Evolutionary conservation across 768 basidiomycete genomes (phyloP).

Genomic region (Mycena metata): DNA sequence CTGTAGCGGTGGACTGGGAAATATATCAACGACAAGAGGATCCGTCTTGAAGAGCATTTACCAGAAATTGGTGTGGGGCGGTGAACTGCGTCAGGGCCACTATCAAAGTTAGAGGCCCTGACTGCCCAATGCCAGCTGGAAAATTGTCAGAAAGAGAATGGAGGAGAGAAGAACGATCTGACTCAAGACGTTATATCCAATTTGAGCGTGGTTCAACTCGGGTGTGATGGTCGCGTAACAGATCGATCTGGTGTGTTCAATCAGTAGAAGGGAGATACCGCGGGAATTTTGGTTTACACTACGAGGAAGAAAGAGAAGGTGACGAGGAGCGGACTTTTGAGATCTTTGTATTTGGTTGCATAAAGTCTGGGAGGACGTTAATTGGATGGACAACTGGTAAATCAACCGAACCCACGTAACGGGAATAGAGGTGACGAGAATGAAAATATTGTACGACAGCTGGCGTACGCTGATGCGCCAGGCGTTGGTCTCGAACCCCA

Average conservation of each 20-base stretch:
- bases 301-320: constrained; percentile 39
- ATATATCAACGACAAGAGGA: background rate
- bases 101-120: constrained; percentile 39
- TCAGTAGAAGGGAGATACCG: background rate
- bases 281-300: constrained; percentile 8
- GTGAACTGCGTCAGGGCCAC: constrained; percentile 39
- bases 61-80: constrained; percentile 37
- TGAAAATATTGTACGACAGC: constrained; percentile 33
- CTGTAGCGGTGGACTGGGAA: constrained; percentile 38
- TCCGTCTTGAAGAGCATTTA: background rate
- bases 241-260: constrained; percentile 24
- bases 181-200: constrained; percentile 36
- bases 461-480: constrained; percentile 39
- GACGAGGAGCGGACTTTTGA: constrained; percentile 36
- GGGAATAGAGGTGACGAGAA: constrained; percentile 32
- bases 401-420: constrained; percentile 31
- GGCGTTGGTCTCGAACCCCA: constrained; percentile 37
- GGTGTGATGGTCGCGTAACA: constrained; percentile 40
- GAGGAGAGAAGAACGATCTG: background rate
- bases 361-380: constrained; percentile 21
- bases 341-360: constrained; percentile 38
- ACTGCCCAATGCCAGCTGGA: constrained; percentile 39
- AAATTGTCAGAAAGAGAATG: background rate
- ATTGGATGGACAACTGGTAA: background rate
- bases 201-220: constrained; percentile 37